Evolutionary conservation across 2,329 filamentous ascomycete species (phyloP).

Genomic region (Ceratocystis alfenasii): DNA sequence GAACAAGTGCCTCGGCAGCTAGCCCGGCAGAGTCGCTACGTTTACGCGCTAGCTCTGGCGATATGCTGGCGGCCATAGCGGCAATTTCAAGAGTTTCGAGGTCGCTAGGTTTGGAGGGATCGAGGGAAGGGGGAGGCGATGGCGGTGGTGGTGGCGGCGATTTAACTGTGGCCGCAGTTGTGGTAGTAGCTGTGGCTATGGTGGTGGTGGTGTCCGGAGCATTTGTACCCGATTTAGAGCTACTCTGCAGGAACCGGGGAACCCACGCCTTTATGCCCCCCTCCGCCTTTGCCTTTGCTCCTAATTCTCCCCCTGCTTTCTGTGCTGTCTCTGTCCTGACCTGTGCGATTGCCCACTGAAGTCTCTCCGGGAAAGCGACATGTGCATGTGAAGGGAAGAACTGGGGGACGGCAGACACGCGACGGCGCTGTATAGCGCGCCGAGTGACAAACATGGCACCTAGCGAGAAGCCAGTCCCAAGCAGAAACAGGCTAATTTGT

Average conservation of each 20-base stretch:
- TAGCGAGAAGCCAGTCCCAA: constrained; percentile 63
- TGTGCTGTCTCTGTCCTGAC: background rate
- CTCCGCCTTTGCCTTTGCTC: background rate
- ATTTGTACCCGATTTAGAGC: background rate
- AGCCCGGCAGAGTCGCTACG: constrained; percentile 54
- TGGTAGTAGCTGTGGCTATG: background rate
- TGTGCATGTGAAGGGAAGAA: constrained; percentile 56
- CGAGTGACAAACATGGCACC: constrained; percentile 60
- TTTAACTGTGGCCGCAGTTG: background rate
- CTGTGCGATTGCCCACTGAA: constrained; percentile 2
- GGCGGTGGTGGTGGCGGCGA: background rate
- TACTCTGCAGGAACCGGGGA: background rate
- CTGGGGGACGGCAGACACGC: constrained; percentile 49
- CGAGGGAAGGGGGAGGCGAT: constrained; percentile 20
- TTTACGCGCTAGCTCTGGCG: constrained; percentile 16
- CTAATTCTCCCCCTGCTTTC: background rate
- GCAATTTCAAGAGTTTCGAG: constrained; percentile 29
- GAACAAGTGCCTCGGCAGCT: constrained; percentile 68
- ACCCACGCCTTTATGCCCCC: background rate
- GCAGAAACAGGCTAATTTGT: constrained; percentile 59
- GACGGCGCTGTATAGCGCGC: constrained; percentile 55
- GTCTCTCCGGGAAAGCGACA: constrained; percentile 28
- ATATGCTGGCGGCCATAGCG: constrained; percentile 24
- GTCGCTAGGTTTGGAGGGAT: constrained; percentile 21
- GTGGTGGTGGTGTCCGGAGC: background rate